A percentile compares a stretch with the other conserved stretches of the same genome.
Conservation (phyloP, 2,329 filamentous ascomycete species). For the Xylariaceae sp. region DNA sequence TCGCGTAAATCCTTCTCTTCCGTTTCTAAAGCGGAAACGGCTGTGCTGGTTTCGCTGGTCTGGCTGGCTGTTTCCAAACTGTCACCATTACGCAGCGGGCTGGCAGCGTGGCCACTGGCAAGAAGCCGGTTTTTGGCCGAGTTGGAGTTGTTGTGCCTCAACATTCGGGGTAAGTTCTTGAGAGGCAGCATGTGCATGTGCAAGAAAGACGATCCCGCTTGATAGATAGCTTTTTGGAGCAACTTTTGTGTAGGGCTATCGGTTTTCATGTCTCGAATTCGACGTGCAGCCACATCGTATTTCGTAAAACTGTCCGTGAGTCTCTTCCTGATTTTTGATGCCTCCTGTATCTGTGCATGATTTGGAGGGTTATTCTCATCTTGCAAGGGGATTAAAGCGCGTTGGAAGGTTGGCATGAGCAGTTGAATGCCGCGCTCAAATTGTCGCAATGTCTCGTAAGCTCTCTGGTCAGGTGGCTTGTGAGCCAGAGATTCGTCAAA, state of each 20-base stretch:
- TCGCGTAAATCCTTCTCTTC: constrained; percentile 83
- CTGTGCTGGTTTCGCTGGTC: constrained; percentile 48
- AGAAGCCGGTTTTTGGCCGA: constrained; percentile 28
- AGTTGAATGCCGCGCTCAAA: constrained; percentile 84
- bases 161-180: constrained; percentile 66
- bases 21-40: constrained; percentile 60
- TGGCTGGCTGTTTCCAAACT: constrained; percentile 46
- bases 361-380: constrained; percentile 44
- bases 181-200: constrained; percentile 89
- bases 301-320: constrained; percentile 86
- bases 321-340: constrained; percentile 82
- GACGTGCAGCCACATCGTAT: constrained; percentile 76
- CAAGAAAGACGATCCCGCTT: constrained; percentile 76
- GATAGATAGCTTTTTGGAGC: constrained; percentile 77
- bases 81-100: constrained; percentile 42
- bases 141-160: constrained; percentile 44
- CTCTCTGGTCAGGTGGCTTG: constrained; percentile 70
- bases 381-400: constrained; percentile 68
- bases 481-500: constrained; percentile 66
- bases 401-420: constrained; percentile 80
- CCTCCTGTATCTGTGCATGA: constrained; percentile 72
- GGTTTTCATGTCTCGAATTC: constrained; percentile 75
- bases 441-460: constrained; percentile 78
- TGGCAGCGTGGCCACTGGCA: constrained; percentile 27
- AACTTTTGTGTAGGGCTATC: constrained; percentile 66